Evolutionary conservation across 2,329 filamentous ascomycete species (phyloP).

Genomic region (Lecanosticta acicola): DNA sequence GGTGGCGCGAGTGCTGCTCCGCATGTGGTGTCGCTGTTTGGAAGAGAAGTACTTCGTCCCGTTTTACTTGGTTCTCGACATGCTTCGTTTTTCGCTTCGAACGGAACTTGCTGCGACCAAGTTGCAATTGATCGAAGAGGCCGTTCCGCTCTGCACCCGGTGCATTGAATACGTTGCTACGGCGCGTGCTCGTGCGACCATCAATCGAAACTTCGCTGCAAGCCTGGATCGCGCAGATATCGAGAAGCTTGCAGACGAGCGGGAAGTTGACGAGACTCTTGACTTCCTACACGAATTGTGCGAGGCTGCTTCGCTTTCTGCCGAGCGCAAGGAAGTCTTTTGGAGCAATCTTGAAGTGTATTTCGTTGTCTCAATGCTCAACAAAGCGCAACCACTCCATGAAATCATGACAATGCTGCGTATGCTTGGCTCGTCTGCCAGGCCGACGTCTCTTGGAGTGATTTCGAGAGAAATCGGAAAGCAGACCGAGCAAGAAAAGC

Average conservation of each 20-base stretch:
- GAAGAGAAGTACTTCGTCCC: slow-evolving; percentile 59
- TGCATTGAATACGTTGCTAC: slow-evolving; percentile 52
- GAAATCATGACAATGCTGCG: slow-evolving; percentile 61
- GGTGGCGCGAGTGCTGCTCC: slow-evolving; percentile 59
- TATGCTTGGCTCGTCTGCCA: slow-evolving; percentile 61
- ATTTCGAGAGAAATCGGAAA: slow-evolving; percentile 47
- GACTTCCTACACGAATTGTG: slow-evolving; percentile 57
- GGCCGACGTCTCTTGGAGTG: slow-evolving; percentile 61
- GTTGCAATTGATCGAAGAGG: slow-evolving; percentile 53
- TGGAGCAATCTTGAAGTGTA: slow-evolving; percentile 65
- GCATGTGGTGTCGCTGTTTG: slow-evolving; percentile 63
- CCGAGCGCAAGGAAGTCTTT: slow-evolving; percentile 46
- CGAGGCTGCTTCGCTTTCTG: slow-evolving; percentile 49
- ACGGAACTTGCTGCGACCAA: slow-evolving; percentile 56
- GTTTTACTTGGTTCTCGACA: slow-evolving; percentile 59
- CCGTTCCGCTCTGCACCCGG: slow-evolving; percentile 44
- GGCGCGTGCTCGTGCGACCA: slow-evolving; percentile 38
- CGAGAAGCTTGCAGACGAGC: slow-evolving; percentile 50
- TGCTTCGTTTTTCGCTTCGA: slow-evolving; percentile 59
- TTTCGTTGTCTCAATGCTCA: slow-evolving; percentile 62
- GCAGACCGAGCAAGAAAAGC: slow-evolving; percentile 35
- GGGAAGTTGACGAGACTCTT: slow-evolving; percentile 60
- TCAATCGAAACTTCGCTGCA: slow-evolving; percentile 25
- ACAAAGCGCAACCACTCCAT: slow-evolving; percentile 57
- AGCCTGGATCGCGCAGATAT: slow-evolving; percentile 25